Conservation (phyloP, 257 asterid genomes). For the Nicotiana tabacum region DNA sequence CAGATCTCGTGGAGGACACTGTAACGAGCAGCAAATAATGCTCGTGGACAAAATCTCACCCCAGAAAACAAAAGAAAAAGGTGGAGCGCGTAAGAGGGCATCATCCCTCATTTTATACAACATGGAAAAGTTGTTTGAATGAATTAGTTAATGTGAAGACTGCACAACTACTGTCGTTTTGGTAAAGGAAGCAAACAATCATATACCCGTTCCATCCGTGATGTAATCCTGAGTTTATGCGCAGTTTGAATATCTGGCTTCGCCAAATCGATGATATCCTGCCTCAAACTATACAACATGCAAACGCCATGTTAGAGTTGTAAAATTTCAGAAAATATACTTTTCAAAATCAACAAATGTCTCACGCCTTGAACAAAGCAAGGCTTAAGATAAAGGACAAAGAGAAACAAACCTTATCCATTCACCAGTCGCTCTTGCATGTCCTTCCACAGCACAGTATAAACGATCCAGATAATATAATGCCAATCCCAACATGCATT, state of each 20-base stretch:
- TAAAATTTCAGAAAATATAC: not conserved
- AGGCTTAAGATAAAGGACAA: not conserved
- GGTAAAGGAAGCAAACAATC: conserved; percentile 86
- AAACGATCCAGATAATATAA: conserved; percentile 81
- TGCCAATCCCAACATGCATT: conserved; percentile 73
- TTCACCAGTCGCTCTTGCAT: conserved; percentile 86
- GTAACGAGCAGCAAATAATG: not conserved
- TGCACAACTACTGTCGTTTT: conserved; percentile 28
- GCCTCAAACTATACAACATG: conserved; percentile 56
- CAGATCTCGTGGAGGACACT: not conserved
- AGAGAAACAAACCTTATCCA: conserved; percentile 66
- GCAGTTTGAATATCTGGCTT: conserved; percentile 58
- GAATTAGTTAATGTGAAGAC: not conserved
- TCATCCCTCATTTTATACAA: not conserved
- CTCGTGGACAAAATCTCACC: not conserved
- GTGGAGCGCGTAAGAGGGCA: not conserved
- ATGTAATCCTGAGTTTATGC: conserved; percentile 49
- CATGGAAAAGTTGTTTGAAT: not conserved
- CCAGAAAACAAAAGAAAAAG: not conserved
- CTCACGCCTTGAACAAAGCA: not conserved
- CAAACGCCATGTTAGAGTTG: not conserved
- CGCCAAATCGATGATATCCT: conserved; percentile 76
- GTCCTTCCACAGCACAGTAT: conserved; percentile 69
- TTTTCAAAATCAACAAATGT: not conserved
- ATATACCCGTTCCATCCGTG: conserved; percentile 75